Evolutionary conservation across 1,139 yeast genomes (phyloP), one percentile per base, ranked within the genome.

Genomic region (Pichia sp.): DNA sequence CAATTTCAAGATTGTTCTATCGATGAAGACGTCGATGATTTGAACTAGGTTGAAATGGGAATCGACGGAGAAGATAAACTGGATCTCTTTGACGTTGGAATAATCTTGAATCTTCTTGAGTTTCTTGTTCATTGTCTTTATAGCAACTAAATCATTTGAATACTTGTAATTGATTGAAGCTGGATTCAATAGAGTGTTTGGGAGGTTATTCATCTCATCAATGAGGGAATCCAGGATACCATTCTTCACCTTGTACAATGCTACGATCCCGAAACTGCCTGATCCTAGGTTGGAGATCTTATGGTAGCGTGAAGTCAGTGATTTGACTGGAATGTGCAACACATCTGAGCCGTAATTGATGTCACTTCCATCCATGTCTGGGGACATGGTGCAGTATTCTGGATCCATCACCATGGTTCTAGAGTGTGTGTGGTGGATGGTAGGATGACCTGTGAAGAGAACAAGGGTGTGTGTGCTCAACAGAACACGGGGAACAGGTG

Each of bases 201-300:
- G 56, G 45, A 57, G 48, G 4, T 34, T n/a, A 10, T 42, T 38
- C 63, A 57, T 53, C 12, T 59, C 58, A 4, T 30, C 22, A 5
- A 42, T 17, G 22, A 40, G 32, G 7, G 14, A 8, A 8, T 40
- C 31, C 19, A 46, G 20, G 3, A 48, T 32, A 12, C 53, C 55
- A 18, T 40, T 27, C 38, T 55, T 56, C 12, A 70, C 69, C 59
- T 81, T 80, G 4, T 89, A 93, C 53, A 85, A 68, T 8, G 76
- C 69, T 1, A 87, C 95, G 2, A 77, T 69, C 0, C 96, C 96
- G 71, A 87, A 87, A 45, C 91, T 82, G 1, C 96, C 96, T 51
- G 75, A 77, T 0, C 96, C 96, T 50, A 87, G 67, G 44, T 70
- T 72, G 42, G 76, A 71, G 11, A 85, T 69, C 5, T 71, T 56